These are phyloP conservation scores for Suhomyces bolitotheri DNA, from an alignment of 1,139 yeast species.

Conservation along the genomic window DNA sequence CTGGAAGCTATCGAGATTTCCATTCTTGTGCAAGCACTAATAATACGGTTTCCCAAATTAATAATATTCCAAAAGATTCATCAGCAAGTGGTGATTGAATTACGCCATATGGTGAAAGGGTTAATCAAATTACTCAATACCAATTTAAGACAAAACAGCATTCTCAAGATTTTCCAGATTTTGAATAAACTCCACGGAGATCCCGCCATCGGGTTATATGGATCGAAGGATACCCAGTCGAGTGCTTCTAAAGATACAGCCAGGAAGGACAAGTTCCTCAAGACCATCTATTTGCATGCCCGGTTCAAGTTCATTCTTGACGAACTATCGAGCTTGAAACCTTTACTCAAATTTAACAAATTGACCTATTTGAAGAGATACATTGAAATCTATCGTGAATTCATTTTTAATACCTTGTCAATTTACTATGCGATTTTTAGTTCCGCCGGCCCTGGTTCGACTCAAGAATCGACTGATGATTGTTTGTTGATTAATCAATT, in stretches of 20 bases:
- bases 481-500: conserved; percentile 34
- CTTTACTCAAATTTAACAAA: conserved; percentile 50
- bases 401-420: conserved; percentile 69
- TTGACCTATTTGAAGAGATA: conserved; percentile 75
- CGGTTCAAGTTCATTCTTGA: conserved; percentile 59
- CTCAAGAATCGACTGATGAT: conserved; percentile 22
- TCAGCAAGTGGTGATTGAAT: conserved; percentile 55
- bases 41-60: conserved; percentile 67
- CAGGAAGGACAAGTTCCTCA: conserved; percentile 33
- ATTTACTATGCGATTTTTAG: conserved; percentile 65
- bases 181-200: conserved; percentile 52
- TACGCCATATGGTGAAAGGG: conserved; percentile 64
- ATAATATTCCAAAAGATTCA: conserved; percentile 56
- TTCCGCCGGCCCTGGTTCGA: conserved; percentile 15
- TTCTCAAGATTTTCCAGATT: conserved; percentile 76
- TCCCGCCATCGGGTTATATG: conserved; percentile 8
- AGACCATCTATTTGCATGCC: conserved; percentile 52
- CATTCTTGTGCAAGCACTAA: conserved; percentile 64
- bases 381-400: conserved; percentile 82
- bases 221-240: not conserved
- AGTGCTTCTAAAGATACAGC: conserved; percentile 24
- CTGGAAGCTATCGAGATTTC: conserved; percentile 85
- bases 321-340: conserved; percentile 59
- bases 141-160: conserved; percentile 72
- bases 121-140: conserved; percentile 70